Conservation (phyloP, 1,284 basidiomycete genomes). For the Fomitopsis betulina region DNA sequence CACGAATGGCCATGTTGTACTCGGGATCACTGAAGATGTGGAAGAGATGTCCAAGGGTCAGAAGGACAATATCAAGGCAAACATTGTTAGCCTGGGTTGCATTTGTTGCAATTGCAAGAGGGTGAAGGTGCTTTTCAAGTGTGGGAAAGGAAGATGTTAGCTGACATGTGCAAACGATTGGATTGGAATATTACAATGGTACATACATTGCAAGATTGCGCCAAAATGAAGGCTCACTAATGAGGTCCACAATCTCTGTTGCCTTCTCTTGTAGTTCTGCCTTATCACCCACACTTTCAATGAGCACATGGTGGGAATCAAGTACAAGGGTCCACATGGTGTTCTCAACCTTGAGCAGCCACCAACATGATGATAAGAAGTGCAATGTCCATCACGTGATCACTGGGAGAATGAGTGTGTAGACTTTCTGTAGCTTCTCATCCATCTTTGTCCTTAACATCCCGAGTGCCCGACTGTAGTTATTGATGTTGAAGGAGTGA, state of each 20-base stretch:
- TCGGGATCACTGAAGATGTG: slow-evolving; percentile 1
- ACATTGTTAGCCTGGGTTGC: slow-evolving; percentile 16
- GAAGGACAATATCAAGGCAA: not conserved
- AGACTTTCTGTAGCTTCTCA: too few species aligned
- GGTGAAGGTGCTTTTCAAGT: slow-evolving; percentile 21
- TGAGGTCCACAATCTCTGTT: not conserved
- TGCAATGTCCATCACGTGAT: not conserved
- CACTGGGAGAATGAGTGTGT: too few species aligned
- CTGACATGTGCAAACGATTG: slow-evolving; percentile 1
- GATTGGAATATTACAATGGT: slow-evolving; percentile 1
- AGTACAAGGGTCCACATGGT: too few species aligned
- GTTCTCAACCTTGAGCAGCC: not conserved
- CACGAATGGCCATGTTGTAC: not conserved
- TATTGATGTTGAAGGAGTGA: too few species aligned
- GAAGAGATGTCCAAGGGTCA: slow-evolving; percentile 11
- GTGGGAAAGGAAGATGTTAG: too few species aligned
- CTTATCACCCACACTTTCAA: too few species aligned
- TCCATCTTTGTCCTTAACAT: too few species aligned
- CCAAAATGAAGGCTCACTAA: slow-evolving; percentile 12
- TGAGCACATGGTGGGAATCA: too few species aligned
- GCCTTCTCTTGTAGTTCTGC: not conserved
- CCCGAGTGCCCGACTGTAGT: too few species aligned
- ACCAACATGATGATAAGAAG: not conserved
- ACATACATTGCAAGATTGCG: not conserved
- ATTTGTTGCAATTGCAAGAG: slow-evolving; percentile 24